These are phyloP conservation scores for Solanum hybrid DNA, from an alignment of 305 asterid genomes.

Conservation along the genomic window DNA sequence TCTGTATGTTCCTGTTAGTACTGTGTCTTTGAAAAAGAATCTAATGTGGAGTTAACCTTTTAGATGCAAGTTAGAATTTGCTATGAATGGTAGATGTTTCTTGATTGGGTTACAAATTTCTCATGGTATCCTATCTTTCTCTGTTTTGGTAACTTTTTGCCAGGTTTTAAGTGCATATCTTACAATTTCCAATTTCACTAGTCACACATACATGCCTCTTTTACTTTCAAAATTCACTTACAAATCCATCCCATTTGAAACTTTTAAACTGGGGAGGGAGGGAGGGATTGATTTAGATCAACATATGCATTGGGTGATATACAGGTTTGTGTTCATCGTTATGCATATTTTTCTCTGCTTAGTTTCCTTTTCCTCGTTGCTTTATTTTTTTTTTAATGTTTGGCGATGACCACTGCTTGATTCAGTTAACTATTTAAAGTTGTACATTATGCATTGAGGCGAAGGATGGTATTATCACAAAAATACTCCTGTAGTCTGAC, in stretches of 20 bases:
- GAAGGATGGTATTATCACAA: neutral
- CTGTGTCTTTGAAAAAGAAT: neutral
- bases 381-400: neutral
- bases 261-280: neutral
- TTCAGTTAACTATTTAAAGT: neutral
- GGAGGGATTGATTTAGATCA: neutral
- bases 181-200: neutral
- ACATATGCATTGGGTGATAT: neutral
- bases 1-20: neutral
- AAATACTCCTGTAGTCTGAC: neutral
- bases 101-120: neutral
- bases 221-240: neutral
- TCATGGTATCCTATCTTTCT: neutral
- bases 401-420: no score
- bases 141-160: neutral
- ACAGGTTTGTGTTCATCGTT: neutral
- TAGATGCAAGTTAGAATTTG: neutral
- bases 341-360: neutral
- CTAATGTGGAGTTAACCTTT: neutral
- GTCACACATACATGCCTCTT: neutral
- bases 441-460: neutral
- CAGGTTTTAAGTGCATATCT: neutral
- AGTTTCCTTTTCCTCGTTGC: neutral
- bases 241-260: neutral
- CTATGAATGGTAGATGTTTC: neutral